Evolutionary conservation across 352 stramenopile species (phyloP).

Genomic region (Pythium sukuiense): DNA sequence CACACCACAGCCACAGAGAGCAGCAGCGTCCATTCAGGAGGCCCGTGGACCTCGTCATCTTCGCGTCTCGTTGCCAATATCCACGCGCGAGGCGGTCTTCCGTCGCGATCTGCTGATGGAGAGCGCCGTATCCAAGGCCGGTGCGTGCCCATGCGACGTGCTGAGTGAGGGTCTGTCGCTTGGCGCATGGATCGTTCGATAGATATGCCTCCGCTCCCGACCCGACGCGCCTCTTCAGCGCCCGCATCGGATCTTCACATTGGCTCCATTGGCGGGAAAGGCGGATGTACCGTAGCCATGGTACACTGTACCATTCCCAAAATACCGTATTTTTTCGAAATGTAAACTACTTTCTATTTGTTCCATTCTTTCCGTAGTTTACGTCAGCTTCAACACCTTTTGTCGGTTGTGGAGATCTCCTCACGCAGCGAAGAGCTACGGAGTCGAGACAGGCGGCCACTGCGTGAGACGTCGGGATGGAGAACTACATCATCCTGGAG

Average conservation of each 20-base stretch:
- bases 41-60: not conserved
- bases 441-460: not conserved
- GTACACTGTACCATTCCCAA: constrained; percentile 15
- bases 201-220: constrained; percentile 10
- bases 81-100: not conserved
- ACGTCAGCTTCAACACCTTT: not conserved
- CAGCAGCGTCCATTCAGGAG: not conserved
- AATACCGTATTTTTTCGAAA: no score
- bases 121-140: not conserved
- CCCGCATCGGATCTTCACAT: no score
- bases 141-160: not conserved
- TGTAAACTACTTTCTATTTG: no score
- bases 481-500: constrained; percentile 94
- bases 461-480: constrained; percentile 38
- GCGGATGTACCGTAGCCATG: not conserved
- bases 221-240: constrained; percentile 20
- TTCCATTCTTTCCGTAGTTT: constrained; percentile 7
- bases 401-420: not conserved
- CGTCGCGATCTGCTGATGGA: not conserved
- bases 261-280: constrained; percentile 7
- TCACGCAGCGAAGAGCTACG: not conserved
- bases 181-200: constrained; percentile 16
- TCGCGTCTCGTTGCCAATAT: not conserved
- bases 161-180: constrained; percentile 5
- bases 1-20: not conserved